Percentiles rank a stretch among this genome's conserved stretches.
phyloP scores from a whole-genome alignment of 2,329 filamentous ascomycete species.

The Aspergillus ustus region DNA sequence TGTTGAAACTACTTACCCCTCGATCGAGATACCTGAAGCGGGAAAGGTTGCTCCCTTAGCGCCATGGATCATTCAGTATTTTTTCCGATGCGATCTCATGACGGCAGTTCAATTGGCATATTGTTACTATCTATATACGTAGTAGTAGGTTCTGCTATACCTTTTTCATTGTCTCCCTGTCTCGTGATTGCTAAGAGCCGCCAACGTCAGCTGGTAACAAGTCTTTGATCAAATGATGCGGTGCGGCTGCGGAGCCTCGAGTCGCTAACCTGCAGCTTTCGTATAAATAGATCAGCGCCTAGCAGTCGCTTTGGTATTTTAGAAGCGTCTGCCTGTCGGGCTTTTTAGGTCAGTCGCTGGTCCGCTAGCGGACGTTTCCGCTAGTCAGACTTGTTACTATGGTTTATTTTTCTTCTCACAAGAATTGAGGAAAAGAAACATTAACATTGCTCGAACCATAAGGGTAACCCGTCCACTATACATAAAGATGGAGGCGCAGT shows the following conservation, averaged over 20 bases:
- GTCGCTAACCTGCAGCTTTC: neutral
- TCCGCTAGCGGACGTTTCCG: neutral
- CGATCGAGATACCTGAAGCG: slow-evolving; percentile 20
- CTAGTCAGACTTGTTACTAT: neutral
- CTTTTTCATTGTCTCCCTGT: neutral
- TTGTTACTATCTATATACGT: neutral
- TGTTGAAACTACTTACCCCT: slow-evolving; percentile 13
- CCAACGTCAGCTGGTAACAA: neutral
- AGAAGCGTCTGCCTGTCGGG: neutral
- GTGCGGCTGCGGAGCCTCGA: neutral
- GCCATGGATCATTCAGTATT: neutral
- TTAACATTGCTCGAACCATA: neutral
- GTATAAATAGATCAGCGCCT: neutral
- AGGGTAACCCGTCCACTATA: neutral
- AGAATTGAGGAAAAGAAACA: neutral
- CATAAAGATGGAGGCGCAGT: neutral
- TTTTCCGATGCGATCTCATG: slow-evolving; percentile 4
- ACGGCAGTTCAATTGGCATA: neutral
- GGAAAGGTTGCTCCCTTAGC: slow-evolving; percentile 18
- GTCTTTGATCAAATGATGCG: neutral
- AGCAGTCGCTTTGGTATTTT: neutral
- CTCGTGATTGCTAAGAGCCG: neutral
- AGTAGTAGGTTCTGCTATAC: neutral
- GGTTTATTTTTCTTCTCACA: neutral
- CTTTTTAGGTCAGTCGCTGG: neutral